These are phyloP conservation scores for Mycena citricolor DNA, from an alignment of 1,284 basidiomycete species.

Conservation along the genomic window DNA sequence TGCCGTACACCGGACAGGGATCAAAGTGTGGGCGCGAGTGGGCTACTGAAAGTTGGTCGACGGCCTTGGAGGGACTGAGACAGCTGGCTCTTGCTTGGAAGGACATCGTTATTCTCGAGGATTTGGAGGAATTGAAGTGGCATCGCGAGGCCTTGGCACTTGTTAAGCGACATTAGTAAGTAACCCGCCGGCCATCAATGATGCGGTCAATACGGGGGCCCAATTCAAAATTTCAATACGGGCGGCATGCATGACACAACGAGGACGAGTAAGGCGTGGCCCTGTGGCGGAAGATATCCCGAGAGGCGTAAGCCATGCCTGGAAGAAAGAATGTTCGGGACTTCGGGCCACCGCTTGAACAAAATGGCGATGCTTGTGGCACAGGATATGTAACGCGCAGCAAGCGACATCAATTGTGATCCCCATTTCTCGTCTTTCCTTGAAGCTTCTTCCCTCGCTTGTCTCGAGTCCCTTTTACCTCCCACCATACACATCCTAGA, in stretches of 20 bases:
- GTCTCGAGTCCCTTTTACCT: conserved; percentile 21
- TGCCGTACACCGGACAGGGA: conserved; percentile 45
- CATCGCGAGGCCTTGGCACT: conserved; percentile 20
- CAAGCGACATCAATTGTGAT: neutral
- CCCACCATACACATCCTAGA: conserved; percentile 27
- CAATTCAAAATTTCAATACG: conserved; percentile 7
- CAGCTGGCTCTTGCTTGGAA: conserved; percentile 51
- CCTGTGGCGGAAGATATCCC: too few relatives aligned
- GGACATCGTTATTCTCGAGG: conserved; percentile 37
- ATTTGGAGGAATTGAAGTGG: conserved; percentile 12
- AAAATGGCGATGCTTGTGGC: neutral
- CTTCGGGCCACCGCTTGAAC: neutral
- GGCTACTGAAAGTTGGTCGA: conserved; percentile 64
- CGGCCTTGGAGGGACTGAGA: conserved; percentile 46
- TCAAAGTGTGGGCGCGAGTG: conserved; percentile 67
- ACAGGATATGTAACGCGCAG: neutral
- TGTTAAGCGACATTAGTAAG: too few relatives aligned
- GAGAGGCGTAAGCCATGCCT: too few relatives aligned
- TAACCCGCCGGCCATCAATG: too few relatives aligned
- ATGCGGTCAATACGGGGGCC: too few relatives aligned
- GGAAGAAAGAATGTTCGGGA: too few relatives aligned
- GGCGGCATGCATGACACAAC: too few relatives aligned
- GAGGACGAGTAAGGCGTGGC: too few relatives aligned
- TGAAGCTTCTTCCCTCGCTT: conserved; percentile 8
- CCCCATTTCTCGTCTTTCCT: conserved; percentile 7